phyloP scores from a whole-genome alignment of 2,329 filamentous ascomycete genomes.

The Neonectria coccinea region DNA sequence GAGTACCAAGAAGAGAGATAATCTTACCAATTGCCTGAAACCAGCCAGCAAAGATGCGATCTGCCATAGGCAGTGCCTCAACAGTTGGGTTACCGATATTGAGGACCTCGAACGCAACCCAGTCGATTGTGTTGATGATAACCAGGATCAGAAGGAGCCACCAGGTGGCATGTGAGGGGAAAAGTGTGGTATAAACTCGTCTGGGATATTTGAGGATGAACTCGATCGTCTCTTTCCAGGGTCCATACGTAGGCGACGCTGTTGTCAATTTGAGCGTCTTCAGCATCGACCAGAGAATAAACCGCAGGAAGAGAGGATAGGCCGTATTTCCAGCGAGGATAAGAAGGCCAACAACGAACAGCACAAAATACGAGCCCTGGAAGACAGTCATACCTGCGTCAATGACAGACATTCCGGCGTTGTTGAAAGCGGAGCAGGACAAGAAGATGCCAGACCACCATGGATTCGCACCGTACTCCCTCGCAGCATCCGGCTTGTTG shows the following conservation, averaged over 20 bases:
- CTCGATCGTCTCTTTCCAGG: constrained; percentile 62
- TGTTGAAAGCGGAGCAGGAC: constrained; percentile 76
- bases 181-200: constrained; percentile 72
- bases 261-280: constrained; percentile 56
- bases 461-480: constrained; percentile 69
- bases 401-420: constrained; percentile 75
- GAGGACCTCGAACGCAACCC: constrained; percentile 73
- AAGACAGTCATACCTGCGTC: constrained; percentile 75
- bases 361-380: constrained; percentile 62
- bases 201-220: constrained; percentile 68
- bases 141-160: constrained; percentile 73
- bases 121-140: constrained; percentile 71
- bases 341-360: constrained; percentile 66
- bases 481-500: constrained; percentile 61
- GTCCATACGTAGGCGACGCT: constrained; percentile 49
- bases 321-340: constrained; percentile 75
- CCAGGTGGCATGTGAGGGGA: constrained; percentile 73
- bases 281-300: constrained; percentile 67
- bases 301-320: constrained; percentile 72
- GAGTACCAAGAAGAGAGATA: background rate
- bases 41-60: constrained; percentile 71
- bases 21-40: constrained; percentile 69
- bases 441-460: constrained; percentile 79
- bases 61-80: constrained; percentile 61
- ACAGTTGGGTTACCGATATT: constrained; percentile 71